Percentiles rank a stretch among this genome's conserved stretches.
phyloP scores from a whole-genome alignment of 768 basidiomycete genomes.

The Lactarius akahatsu region DNA sequence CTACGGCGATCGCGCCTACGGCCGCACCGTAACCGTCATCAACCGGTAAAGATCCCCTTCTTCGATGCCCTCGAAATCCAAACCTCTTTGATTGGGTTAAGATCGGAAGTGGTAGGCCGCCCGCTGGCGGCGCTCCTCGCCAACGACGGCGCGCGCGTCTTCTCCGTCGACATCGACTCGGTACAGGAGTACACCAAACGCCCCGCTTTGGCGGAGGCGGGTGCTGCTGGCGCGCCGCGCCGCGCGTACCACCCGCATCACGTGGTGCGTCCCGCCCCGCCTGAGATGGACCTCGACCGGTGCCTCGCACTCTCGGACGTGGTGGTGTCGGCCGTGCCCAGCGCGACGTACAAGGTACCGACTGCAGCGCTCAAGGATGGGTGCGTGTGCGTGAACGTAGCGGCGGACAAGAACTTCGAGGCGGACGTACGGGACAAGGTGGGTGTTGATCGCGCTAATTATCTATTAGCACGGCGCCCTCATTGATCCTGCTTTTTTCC shows the following conservation, averaged over 20 bases:
- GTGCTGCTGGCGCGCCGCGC: slow-evolving; percentile 20
- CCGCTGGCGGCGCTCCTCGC: slow-evolving; percentile 94
- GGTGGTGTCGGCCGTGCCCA: slow-evolving; percentile 92
- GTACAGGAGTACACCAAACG: slow-evolving; percentile 98
- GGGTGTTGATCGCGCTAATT: slow-evolving; percentile 23
- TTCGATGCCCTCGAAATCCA: neutral
- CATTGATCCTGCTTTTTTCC: neutral
- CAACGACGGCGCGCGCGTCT: slow-evolving; percentile 95
- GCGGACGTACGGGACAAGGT: slow-evolving; percentile 91
- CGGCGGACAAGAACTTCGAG: slow-evolving; percentile 96
- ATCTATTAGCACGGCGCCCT: neutral
- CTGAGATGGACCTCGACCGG: slow-evolving; percentile 65
- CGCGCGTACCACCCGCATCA: slow-evolving; percentile 82
- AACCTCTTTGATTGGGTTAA: slow-evolving; percentile 36
- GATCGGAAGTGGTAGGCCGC: slow-evolving; percentile 95
- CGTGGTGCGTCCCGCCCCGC: slow-evolving; percentile 58
- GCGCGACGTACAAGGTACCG: slow-evolving; percentile 78
- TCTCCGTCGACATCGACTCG: slow-evolving; percentile 94
- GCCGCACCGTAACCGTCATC: slow-evolving; percentile 89
- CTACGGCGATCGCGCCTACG: slow-evolving; percentile 94
- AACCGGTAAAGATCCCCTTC: slow-evolving; percentile 62
- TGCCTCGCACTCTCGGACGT: slow-evolving; percentile 87
- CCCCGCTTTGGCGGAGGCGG: slow-evolving; percentile 44
- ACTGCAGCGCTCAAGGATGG: slow-evolving; percentile 92
- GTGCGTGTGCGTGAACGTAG: slow-evolving; percentile 89